Evolutionary conservation across 208 protist species (phyloP).

Genomic region (Naegleria lovaniensis): DNA sequence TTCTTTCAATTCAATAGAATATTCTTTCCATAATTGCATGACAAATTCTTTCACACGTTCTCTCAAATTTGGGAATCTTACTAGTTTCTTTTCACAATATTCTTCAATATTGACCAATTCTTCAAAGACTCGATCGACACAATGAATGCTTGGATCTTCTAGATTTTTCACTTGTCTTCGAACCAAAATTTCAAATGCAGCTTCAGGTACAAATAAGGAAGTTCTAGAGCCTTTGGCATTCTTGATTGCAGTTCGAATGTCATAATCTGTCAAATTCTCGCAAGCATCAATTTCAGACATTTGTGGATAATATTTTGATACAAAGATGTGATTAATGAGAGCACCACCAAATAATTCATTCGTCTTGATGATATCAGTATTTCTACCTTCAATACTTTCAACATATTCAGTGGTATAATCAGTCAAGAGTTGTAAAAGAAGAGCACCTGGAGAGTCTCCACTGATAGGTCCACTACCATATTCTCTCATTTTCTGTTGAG

Average conservation of each 20-base stretch:
- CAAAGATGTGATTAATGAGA: constrained; percentile 90
- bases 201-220: constrained; percentile 91
- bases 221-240: constrained; percentile 91
- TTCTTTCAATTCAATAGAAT: constrained; percentile 57
- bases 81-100: constrained; percentile 40
- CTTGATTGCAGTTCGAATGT: constrained; percentile 87
- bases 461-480: constrained; percentile 61
- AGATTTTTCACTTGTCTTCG: constrained; percentile 84
- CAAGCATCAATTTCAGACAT: constrained; percentile 71
- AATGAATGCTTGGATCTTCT: constrained; percentile 85
- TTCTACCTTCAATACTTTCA: constrained; percentile 84
- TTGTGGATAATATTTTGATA: constrained; percentile 46
- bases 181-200: constrained; percentile 87
- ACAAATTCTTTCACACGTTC: constrained; percentile 70
- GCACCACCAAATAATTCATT: constrained; percentile 87
- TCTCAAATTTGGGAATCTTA: constrained; percentile 77
- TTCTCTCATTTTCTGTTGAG: constrained; percentile 77
- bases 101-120: constrained; percentile 86
- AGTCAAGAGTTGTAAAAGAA: constrained; percentile 72
- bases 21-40: constrained; percentile 67
- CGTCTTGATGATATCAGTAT: constrained; percentile 57
- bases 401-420: constrained; percentile 74
- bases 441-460: constrained; percentile 43
- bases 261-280: constrained; percentile 81
- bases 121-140: constrained; percentile 88